Percentiles rank a stretch among this genome's conserved stretches.
These are phyloP conservation scores for Hypoxylon perforatum DNA, from an alignment of 495 filamentous ascomycete genomes.

Conservation along the genomic window DNA sequence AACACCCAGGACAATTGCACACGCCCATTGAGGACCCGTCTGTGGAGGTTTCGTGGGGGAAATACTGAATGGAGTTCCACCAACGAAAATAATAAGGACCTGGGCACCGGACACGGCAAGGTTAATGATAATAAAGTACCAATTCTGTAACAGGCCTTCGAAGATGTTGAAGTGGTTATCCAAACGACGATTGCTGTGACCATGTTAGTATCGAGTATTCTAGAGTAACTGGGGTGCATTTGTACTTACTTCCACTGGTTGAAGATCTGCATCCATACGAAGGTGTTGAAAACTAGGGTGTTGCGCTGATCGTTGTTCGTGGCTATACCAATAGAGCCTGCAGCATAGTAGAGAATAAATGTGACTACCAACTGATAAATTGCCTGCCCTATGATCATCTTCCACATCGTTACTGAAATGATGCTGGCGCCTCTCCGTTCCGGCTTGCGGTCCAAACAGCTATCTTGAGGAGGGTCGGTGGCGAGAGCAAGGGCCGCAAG, in stretches of 20 bases:
- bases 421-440: slow-evolving; percentile 80
- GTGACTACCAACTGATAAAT: slow-evolving; percentile 84
- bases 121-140: slow-evolving; percentile 87
- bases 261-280: slow-evolving; percentile 98
- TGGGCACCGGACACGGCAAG: slow-evolving; percentile 81
- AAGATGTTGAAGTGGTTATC: slow-evolving; percentile 93
- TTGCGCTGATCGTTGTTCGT: slow-evolving; percentile 62
- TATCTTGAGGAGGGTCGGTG: slow-evolving; percentile 82
- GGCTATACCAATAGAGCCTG: slow-evolving; percentile 67
- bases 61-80: slow-evolving; percentile 78
- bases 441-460: slow-evolving; percentile 85
- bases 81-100: slow-evolving; percentile 82
- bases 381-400: slow-evolving; percentile 91
- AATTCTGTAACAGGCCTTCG: slow-evolving; percentile 80
- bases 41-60: slow-evolving; percentile 56
- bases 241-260: slow-evolving; percentile 86
- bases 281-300: slow-evolving; percentile 91
- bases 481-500: slow-evolving; percentile 88
- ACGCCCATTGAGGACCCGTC: slow-evolving; percentile 76
- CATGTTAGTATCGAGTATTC: slow-evolving; percentile 43
- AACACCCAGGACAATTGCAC: slow-evolving; percentile 76
- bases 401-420: slow-evolving; percentile 91
- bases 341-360: slow-evolving; percentile 81
- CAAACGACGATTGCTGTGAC: slow-evolving; percentile 76
- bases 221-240: not conserved